Base-by-base conservation (phyloP, 2,329 filamentous ascomycete species). In the Ascochyta rabiei region DNA sequence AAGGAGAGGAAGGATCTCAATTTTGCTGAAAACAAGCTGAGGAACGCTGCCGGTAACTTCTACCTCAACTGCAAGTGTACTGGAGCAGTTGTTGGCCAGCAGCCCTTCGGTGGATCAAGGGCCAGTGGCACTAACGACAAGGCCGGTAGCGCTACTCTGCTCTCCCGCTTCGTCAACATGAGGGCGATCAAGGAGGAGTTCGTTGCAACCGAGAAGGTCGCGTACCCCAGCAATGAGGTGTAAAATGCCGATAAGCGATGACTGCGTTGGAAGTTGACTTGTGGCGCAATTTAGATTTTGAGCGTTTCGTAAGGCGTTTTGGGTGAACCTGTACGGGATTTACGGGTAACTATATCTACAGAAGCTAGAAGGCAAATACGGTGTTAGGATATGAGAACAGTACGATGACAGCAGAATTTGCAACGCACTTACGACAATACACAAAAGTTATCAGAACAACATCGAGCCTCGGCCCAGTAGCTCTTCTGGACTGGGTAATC, bases 21-120 rank as follows among this genome's bases (percentile, higher is more conserved):
- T 21, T 81, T 81, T 51, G 90, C 89, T 0, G 89, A 92, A 74
- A 84, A 91, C 64, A 83, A 81, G 57, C 80, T 93, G 48, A 81
- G 89, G 61, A 86, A 92, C 71, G 80, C 87, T 0, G 89, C 90
- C 0, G 90, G 90, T 37, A 93, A 93, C 80, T 93, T 93, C 74
- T 93, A 93, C 78, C 82, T 93, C 77, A 93, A 93, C 79, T 89
- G 87, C 80, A 93, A 93, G 83, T 88, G 79, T 57, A 85, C 82
- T 2, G 82, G 72, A 28, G 75, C 77, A 6, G 77, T 80, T 21
- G 79, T 81, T 31, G 79, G 77, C 13, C 79, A 81, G 66, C 79
- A 81, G 62, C 78, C 79, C 3, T 81, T 81, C 58, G 82, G 82
- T 53, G 82, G 82, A 34, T 81, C 80, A n/a, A 76, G 82, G 54